Evolutionary conservation across 192 early-diverging fungal species (phyloP).

Genomic region (Coemansia sp.): DNA sequence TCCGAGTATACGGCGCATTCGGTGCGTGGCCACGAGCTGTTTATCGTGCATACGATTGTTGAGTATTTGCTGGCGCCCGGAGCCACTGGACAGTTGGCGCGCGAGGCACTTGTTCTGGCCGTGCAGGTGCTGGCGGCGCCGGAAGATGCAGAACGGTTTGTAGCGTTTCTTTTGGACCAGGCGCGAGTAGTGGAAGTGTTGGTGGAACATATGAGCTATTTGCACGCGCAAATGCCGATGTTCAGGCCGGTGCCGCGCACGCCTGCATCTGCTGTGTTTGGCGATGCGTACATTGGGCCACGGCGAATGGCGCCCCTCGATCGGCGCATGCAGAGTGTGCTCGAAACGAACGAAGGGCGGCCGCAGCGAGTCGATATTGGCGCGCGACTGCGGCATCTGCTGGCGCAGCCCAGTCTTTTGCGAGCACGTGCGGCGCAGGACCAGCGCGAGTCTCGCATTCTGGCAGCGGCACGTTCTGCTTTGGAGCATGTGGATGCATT

Average conservation of each 20-base stretch:
- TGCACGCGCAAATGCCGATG: conserved; percentile 45
- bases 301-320: conserved; percentile 22
- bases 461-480: conserved; percentile 13
- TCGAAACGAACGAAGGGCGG: background rate
- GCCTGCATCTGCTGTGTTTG: conserved; percentile 18
- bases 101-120: conserved; percentile 46
- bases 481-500: conserved; percentile 46
- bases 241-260: conserved; percentile 38
- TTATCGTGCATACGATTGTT: conserved; percentile 40
- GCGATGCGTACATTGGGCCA: conserved; percentile 16
- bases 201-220: conserved; percentile 45
- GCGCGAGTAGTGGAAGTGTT: conserved; percentile 36
- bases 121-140: conserved; percentile 47
- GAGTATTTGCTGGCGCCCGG: conserved; percentile 51
- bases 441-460: conserved; percentile 22
- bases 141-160: conserved; percentile 17
- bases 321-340: conserved; percentile 5
- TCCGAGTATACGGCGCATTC: conserved; percentile 17
- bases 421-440: conserved; percentile 28
- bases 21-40: conserved; percentile 40
- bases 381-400: conserved; percentile 18
- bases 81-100: conserved; percentile 33
- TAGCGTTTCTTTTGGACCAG: conserved; percentile 38
- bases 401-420: conserved; percentile 14
- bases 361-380: conserved; percentile 2